These are phyloP conservation scores for Cryptococcus amylolentus DNA, from an alignment of 1,284 basidiomycete genomes.

Conservation along the genomic window DNA sequence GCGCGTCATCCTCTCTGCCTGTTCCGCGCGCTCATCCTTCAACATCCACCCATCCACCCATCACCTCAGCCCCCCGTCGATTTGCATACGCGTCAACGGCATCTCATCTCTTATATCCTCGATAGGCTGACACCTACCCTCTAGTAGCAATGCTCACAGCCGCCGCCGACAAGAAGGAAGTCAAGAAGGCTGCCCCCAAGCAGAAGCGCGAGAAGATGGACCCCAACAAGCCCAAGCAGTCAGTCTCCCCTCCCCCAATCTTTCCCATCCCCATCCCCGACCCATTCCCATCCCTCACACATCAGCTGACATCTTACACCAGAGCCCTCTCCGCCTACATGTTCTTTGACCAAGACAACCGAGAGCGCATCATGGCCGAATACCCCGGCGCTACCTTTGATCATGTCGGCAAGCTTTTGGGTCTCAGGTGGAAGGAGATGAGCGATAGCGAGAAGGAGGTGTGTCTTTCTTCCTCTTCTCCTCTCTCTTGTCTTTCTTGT, in stretches of 20 bases:
- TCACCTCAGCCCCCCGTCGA: background rate
- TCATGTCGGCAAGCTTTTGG: conserved; percentile 83
- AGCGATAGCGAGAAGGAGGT: conserved; percentile 81
- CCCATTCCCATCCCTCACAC: background rate
- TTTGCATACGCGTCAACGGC: background rate
- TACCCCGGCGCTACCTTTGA: conserved; percentile 93
- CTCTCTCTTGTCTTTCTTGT: background rate
- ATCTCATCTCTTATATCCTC: background rate
- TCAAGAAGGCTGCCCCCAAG: conserved; percentile 53
- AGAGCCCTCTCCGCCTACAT: conserved; percentile 91
- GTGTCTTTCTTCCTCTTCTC: conserved; percentile 13
- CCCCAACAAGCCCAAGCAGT: conserved; percentile 48
- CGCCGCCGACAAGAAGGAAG: conserved; percentile 49
- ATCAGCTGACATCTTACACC: background rate
- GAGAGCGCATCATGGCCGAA: conserved; percentile 89
- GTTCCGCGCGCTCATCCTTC: background rate
- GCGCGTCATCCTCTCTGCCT: background rate
- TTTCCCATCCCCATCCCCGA: background rate
- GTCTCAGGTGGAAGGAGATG: conserved; percentile 86
- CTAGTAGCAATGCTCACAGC: conserved; percentile 67
- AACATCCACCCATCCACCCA: background rate
- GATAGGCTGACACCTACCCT: background rate
- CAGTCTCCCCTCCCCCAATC: conserved; percentile 18
- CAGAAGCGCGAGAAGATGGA: conserved; percentile 49
- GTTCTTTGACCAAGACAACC: conserved; percentile 96